These are phyloP conservation scores for Lachancea nothofagi DNA, from an alignment of 805 yeast species.

Conservation along the genomic window DNA sequence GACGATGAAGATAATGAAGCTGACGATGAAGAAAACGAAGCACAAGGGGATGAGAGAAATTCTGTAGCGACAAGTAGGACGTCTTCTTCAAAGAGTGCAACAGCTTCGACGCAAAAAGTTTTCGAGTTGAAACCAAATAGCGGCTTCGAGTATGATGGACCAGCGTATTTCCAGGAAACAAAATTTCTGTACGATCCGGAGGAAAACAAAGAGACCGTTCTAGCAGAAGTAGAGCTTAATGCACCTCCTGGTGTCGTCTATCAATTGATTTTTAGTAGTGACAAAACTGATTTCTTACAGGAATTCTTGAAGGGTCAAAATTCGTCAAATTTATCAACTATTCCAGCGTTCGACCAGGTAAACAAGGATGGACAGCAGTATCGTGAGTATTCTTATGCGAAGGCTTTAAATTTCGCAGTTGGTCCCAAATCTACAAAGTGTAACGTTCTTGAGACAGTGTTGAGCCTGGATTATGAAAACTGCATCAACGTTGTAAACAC, in stretches of 20 bases:
- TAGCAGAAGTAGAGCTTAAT: conserved; percentile 46
- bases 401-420: conserved; percentile 71
- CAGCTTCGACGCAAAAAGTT: conserved; percentile 16
- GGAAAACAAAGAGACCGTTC: conserved; percentile 44
- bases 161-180: conserved; percentile 58
- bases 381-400: conserved; percentile 60
- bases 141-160: conserved; percentile 53
- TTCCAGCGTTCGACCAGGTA: conserved; percentile 30
- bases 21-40: conserved; percentile 30
- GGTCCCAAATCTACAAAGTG: conserved; percentile 93
- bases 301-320: conserved; percentile 39
- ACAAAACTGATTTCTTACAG: conserved; percentile 38
- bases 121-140: conserved; percentile 37
- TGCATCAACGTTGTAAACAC: conserved; percentile 56
- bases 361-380: conserved; percentile 39
- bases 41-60: conserved; percentile 14
- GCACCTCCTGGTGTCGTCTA: conserved; percentile 78
- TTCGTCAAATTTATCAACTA: conserved; percentile 34
- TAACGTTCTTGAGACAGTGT: conserved; percentile 53
- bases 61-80: conserved; percentile 21
- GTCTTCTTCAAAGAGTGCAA: conserved; percentile 19
- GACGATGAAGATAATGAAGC: conserved; percentile 31
- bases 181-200: conserved; percentile 40
- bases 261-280: conserved; percentile 63
- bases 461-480: conserved; percentile 46